Evolutionary conservation across 2,329 filamentous ascomycete species (phyloP).

Genomic region (Fusarium pseudonygamai): DNA sequence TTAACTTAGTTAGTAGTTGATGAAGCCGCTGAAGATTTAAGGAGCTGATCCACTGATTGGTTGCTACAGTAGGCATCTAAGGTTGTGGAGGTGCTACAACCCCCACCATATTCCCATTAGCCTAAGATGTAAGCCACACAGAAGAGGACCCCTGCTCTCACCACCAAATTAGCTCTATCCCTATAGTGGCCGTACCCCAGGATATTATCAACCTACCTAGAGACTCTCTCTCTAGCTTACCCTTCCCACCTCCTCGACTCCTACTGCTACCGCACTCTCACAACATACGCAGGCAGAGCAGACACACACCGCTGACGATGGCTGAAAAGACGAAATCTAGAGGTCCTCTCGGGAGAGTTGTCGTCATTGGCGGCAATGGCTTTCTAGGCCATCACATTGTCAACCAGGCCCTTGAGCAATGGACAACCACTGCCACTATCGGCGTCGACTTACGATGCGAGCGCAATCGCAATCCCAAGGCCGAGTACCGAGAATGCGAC

Average conservation of each 20-base stretch:
- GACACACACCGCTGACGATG: neutral
- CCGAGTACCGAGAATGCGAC: constrained; percentile 77
- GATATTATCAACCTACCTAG: constrained; percentile 1
- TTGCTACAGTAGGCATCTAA: constrained; percentile 8
- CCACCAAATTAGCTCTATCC: constrained; percentile 10
- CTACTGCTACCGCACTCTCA: constrained; percentile 4
- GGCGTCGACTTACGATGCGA: constrained; percentile 78
- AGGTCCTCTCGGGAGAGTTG: constrained; percentile 70
- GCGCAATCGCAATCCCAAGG: constrained; percentile 70
- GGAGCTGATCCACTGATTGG: constrained; percentile 4
- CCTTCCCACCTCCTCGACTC: constrained; percentile 11
- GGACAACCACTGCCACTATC: constrained; percentile 64
- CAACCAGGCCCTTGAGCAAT: constrained; percentile 70
- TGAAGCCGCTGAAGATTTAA: constrained; percentile 24
- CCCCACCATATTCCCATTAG: constrained; percentile 25
- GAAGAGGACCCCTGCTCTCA: constrained; percentile 20
- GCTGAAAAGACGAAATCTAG: constrained; percentile 38
- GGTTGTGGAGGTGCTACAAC: neutral
- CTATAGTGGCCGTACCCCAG: constrained; percentile 15
- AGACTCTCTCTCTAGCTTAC: constrained; percentile 9
- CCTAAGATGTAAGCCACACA: constrained; percentile 32
- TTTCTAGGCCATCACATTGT: constrained; percentile 88
- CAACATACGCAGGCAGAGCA: neutral
- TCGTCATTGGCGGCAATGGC: constrained; percentile 85
- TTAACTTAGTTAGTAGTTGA: constrained; percentile 1